A percentile compares a stretch with the other conserved stretches of the same genome.
Evolutionary conservation across 225 moss, liverwort and hornwort species (phyloP).

Genomic region (Rhytidiadelphus loreus): DNA sequence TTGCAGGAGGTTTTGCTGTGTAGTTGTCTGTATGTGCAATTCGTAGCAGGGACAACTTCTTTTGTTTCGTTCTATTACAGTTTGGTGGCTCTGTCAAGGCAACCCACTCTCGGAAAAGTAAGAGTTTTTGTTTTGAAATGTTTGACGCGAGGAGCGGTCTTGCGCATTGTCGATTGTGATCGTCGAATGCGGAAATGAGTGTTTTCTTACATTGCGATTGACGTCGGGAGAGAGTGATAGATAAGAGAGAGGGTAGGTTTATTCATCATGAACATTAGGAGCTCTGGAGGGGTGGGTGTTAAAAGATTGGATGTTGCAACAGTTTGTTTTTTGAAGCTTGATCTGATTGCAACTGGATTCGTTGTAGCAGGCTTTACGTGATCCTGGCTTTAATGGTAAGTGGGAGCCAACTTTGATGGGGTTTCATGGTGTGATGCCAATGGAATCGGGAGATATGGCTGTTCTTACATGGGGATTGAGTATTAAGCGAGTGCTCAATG

Average conservation of each 20-base stretch:
- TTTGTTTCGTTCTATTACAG: neutral
- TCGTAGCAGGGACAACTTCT: neutral
- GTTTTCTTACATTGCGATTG: neutral
- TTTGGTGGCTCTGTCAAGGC: neutral
- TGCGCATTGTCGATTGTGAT: neutral
- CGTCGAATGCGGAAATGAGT: neutral
- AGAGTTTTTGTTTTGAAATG: neutral
- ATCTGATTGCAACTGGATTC: neutral
- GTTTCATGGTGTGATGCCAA: neutral
- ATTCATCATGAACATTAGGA: neutral
- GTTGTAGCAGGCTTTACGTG: neutral
- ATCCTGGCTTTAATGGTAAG: neutral
- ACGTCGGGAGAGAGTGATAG: neutral
- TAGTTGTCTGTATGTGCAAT: neutral
- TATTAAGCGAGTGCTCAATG: neutral
- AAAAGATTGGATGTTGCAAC: neutral
- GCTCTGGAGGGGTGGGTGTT: neutral
- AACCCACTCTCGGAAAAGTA: neutral
- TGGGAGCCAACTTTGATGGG: neutral
- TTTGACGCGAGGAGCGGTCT: neutral
- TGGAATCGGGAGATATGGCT: neutral
- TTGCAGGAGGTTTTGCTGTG: neutral
- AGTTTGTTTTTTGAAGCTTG: neutral
- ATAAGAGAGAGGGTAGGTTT: neutral
- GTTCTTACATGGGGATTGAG: neutral